Base-by-base conservation (phyloP, 2,329 filamentous ascomycete genomes). In the Fusarium albosuccineum region DNA sequence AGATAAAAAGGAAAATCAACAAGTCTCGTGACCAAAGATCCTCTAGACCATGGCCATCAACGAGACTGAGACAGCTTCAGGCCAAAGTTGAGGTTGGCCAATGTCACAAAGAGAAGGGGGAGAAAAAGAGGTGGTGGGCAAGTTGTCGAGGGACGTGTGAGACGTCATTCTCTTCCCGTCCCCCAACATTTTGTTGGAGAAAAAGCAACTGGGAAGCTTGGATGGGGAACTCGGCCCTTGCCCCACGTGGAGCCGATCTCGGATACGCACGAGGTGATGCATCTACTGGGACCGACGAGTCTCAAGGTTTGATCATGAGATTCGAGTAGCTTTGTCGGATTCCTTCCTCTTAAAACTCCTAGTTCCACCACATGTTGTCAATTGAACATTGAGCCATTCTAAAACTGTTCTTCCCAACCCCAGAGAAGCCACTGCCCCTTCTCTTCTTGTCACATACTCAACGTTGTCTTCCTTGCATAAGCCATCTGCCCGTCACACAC, bases 121-220 rank as follows among this genome's bases (percentile, higher is more conserved):
- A 42, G 27, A 16, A 48, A 41, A 39, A 39, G 27, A n/a, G 17
- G 44, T 22, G 44, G 44, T 29, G 46, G 44, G 39, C 27, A 13
- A 36, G 36, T 26, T n/a, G 42, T 48, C 26, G 22, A 45, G 34
- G 40, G 48, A 48, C 27, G 14, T 54, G 45, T 40, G 26, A 42
- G 59, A 68, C 62, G 66, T 69, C 66, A 68, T 67, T 63, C 45
- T 34, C 22, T 33, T 34, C 46, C 45, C 22, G 22, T 22, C 59
- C 66, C 66, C 66, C 66, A 69, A 67, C 66, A 55, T 67, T 69
- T 67, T 69, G 50, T 64, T 67, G 41, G 65, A 69, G 62, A 60
- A 52, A 48, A 57, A 57, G 60, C 55, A 60, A 69, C 36, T 41
- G 54, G 62, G 62, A 61, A 67, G 61, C 60, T 66, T 57, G 65